These are phyloP conservation scores for Plenodomus tracheiphilus DNA, from an alignment of 2,329 filamentous ascomycete genomes.

Conservation along the genomic window DNA sequence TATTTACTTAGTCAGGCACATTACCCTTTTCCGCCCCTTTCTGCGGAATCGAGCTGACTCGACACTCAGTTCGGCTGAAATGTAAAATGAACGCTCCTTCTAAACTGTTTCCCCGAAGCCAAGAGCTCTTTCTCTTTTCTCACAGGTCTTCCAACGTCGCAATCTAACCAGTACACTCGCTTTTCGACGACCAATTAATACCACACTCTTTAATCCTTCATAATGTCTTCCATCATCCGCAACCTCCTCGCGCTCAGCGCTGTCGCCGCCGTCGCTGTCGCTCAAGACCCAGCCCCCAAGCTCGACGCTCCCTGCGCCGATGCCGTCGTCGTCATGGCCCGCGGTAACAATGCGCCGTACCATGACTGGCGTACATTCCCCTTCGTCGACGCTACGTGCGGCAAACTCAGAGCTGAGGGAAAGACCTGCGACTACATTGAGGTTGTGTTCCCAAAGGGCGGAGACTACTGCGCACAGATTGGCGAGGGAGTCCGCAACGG, in stretches of 20 bases:
- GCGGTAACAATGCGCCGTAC: conserved; percentile 28
- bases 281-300: conserved; percentile 35
- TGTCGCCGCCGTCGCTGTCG: conserved; percentile 29
- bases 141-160: conserved; percentile 23
- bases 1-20: conserved; percentile 23
- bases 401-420: conserved; percentile 24
- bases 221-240: conserved; percentile 31
- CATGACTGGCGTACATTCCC: conserved; percentile 25
- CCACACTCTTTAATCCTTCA: conserved; percentile 28
- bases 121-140: conserved; percentile 22
- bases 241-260: conserved; percentile 26
- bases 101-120: conserved; percentile 22
- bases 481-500: conserved; percentile 24
- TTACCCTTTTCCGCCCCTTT: conserved; percentile 19
- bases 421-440: conserved; percentile 31
- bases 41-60: conserved; percentile 8
- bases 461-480: conserved; percentile 23
- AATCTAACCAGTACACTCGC: conserved; percentile 26
- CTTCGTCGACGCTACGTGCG: conserved; percentile 24
- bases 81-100: conserved; percentile 20
- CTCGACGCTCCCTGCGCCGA: conserved; percentile 27
- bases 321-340: conserved; percentile 27
- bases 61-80: conserved; percentile 15
- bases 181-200: conserved; percentile 21
- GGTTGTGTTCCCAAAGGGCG: conserved; percentile 18